Conservation (phyloP, 2,329 filamentous ascomycete species). For the Drechslerella coelobrocha region DNA sequence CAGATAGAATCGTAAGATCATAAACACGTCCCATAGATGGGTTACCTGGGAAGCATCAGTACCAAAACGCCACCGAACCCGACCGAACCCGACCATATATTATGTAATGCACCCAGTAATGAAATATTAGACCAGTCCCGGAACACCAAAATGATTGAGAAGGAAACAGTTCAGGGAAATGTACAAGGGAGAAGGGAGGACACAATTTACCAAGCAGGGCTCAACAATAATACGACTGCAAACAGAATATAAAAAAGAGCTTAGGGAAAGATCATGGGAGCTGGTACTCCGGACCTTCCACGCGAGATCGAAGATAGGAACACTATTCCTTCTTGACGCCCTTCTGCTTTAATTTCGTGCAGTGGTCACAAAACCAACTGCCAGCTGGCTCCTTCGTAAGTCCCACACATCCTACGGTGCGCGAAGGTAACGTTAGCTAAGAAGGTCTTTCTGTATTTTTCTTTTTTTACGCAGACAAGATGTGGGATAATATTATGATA, state of each 20-base stretch:
- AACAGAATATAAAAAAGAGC: neutral
- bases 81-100: too few species aligned
- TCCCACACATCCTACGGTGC: conserved; percentile 37
- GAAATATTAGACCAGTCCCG: too few species aligned
- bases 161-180: too few species aligned
- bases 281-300: conserved; percentile 38
- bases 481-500: neutral
- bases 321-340: conserved; percentile 49
- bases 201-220: neutral
- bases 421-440: neutral
- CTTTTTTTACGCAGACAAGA: too few species aligned
- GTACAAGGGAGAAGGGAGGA: neutral
- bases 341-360: conserved; percentile 46
- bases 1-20: too few species aligned
- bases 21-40: too few species aligned
- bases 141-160: too few species aligned
- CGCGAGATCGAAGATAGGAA: conserved; percentile 33
- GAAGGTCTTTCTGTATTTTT: neutral
- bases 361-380: conserved; percentile 50
- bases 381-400: conserved; percentile 46
- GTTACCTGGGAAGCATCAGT: too few species aligned
- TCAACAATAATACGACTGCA: neutral
- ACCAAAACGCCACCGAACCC: too few species aligned
- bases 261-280: neutral
- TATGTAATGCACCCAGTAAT: too few species aligned